These are phyloP conservation scores for Amaranthus cruentus DNA, from an alignment of 148 eudicot genomes.

Conservation along the genomic window DNA sequence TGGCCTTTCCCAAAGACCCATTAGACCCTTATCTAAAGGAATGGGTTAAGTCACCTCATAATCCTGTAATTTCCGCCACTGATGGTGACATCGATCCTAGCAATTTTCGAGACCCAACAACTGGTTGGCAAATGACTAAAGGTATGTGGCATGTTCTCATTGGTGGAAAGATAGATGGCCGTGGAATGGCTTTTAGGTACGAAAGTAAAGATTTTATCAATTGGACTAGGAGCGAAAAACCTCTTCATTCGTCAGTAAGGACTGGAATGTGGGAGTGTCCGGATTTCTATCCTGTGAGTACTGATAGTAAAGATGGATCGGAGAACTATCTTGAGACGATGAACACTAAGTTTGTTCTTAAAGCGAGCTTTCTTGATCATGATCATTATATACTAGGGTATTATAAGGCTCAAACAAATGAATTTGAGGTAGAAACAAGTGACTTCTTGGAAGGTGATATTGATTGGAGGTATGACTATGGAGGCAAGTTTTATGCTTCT, in stretches of 20 bases:
- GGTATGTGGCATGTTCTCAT: slow-evolving; percentile 33
- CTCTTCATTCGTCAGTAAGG: slow-evolving; percentile 27
- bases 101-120: slow-evolving; percentile 47
- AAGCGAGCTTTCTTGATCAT: slow-evolving; percentile 35
- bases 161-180: slow-evolving; percentile 30
- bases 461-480: slow-evolving; percentile 53
- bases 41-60: slow-evolving; percentile 41
- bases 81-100: slow-evolving; percentile 27
- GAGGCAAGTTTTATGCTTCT: slow-evolving; percentile 53
- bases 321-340: slow-evolving; percentile 21
- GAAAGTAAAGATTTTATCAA: slow-evolving; percentile 36
- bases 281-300: slow-evolving; percentile 44
- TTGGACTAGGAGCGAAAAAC: slow-evolving; percentile 38
- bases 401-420: slow-evolving; percentile 15
- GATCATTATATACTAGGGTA: slow-evolving; percentile 37
- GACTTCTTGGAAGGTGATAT: slow-evolving; percentile 32
- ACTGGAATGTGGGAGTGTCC: slow-evolving; percentile 58
- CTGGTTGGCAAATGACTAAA: slow-evolving; percentile 36
- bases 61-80: slow-evolving; percentile 27
- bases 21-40: slow-evolving; percentile 37
- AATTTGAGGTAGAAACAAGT: slow-evolving; percentile 21
- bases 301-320: slow-evolving; percentile 13
- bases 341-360: slow-evolving; percentile 31
- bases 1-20: slow-evolving; percentile 38
- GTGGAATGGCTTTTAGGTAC: slow-evolving; percentile 40